phyloP scores from a whole-genome alignment of 768 basidiomycete genomes.

The Boletus subcaerulescens region DNA sequence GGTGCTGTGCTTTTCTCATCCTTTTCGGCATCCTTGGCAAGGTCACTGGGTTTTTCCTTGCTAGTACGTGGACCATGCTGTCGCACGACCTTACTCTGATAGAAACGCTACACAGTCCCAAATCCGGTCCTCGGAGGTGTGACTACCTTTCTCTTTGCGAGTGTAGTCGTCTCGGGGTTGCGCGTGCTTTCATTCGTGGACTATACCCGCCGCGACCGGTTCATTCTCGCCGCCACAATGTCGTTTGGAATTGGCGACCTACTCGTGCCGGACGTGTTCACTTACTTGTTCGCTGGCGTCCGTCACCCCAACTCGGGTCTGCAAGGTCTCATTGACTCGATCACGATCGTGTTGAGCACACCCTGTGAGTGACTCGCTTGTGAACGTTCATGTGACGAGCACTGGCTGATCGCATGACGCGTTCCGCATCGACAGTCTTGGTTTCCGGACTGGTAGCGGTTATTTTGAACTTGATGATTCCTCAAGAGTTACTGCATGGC shows the following conservation, averaged over 20 bases:
- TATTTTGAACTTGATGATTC: conserved; percentile 56
- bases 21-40: conserved; percentile 80
- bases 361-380: conserved; percentile 56
- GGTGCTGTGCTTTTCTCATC: conserved; percentile 78
- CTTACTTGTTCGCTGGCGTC: conserved; percentile 67
- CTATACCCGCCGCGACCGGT: conserved; percentile 64
- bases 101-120: conserved; percentile 45
- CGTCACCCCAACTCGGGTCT: conserved; percentile 50
- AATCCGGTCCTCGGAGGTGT: conserved; percentile 81
- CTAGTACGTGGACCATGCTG: conserved; percentile 42
- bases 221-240: conserved; percentile 66
- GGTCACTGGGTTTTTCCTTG: conserved; percentile 78
- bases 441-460: conserved; percentile 56
- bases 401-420: background rate
- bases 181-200: conserved; percentile 60
- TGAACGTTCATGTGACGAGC: background rate
- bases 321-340: conserved; percentile 68
- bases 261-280: conserved; percentile 62
- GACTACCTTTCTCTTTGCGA: conserved; percentile 83
- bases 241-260: conserved; percentile 72
- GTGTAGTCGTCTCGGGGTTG: conserved; percentile 66
- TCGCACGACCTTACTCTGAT: background rate
- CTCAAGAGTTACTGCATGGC: conserved; percentile 30
- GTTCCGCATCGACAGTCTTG: conserved; percentile 39
- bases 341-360: conserved; percentile 76